A percentile compares a stretch with the other conserved stretches of the same genome.
Conservation (phyloP, 345 rosid genomes). For the Alliaria petiolata region DNA sequence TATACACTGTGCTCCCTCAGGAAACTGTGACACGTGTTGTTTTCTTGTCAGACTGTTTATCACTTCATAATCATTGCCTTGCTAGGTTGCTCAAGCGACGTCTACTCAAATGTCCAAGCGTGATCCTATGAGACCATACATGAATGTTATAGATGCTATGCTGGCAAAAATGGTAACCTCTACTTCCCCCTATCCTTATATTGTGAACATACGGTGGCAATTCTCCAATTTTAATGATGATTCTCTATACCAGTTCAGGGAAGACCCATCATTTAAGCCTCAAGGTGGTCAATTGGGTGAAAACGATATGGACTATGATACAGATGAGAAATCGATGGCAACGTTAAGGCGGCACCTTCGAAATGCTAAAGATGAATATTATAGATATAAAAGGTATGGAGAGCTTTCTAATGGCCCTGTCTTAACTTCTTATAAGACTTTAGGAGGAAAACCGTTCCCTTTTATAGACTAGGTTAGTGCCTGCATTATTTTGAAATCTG, state of each 20-base stretch:
- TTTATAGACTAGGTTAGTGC: background rate
- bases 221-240: constrained; percentile 15
- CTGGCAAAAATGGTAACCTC: constrained; percentile 69
- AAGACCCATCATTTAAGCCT: constrained; percentile 95
- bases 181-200: background rate
- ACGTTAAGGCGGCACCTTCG: constrained; percentile 94
- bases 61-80: constrained; percentile 15
- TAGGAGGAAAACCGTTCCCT: background rate
- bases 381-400: constrained; percentile 85
- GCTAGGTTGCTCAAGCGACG: constrained; percentile 97
- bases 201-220: background rate
- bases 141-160: constrained; percentile 94
- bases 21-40: background rate
- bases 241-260: constrained; percentile 56
- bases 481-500: background rate
- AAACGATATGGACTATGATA: constrained; percentile 99
- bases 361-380: constrained; percentile 87
- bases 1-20: background rate
- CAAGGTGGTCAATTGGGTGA: constrained; percentile 98
- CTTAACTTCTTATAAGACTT: background rate
- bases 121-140: constrained; percentile 94
- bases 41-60: background rate
- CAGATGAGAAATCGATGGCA: constrained; percentile 99
- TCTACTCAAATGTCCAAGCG: constrained; percentile 99
- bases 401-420: background rate